These are phyloP conservation scores for Epichloe brachyelytri DNA, from an alignment of 2,329 filamentous ascomycete species.

Conservation along the genomic window DNA sequence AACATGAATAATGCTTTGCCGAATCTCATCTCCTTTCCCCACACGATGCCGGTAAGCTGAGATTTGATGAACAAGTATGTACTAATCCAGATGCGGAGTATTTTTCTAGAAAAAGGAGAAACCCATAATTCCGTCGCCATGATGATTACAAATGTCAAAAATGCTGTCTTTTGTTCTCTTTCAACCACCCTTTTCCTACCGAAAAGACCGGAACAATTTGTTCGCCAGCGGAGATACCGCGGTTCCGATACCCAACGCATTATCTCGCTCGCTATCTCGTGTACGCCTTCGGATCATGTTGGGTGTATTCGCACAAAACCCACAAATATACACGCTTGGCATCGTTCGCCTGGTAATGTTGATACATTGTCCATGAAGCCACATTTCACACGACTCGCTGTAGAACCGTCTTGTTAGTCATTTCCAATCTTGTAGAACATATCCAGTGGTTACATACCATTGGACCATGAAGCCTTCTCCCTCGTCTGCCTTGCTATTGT, in stretches of 20 bases:
- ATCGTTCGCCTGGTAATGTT: conserved; percentile 44
- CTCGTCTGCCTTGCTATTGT: conserved; percentile 28
- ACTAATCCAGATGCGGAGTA: too few species aligned
- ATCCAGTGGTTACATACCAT: conserved; percentile 33
- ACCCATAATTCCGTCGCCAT: background rate
- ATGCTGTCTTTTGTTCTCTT: background rate
- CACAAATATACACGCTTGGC: conserved; percentile 49
- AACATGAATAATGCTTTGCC: background rate
- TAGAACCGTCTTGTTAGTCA: background rate
- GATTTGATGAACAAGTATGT: too few species aligned
- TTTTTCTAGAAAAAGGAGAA: background rate
- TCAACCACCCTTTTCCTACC: conserved; percentile 15
- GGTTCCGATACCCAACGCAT: conserved; percentile 19
- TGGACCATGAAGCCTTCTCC: conserved; percentile 47
- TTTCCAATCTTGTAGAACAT: background rate
- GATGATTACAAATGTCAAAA: background rate
- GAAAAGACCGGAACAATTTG: conserved; percentile 30
- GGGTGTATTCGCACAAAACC: conserved; percentile 48
- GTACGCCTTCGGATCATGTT: conserved; percentile 36
- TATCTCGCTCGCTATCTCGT: conserved; percentile 27
- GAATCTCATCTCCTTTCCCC: background rate
- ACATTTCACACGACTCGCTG: conserved; percentile 53
- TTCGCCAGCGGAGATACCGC: conserved; percentile 27
- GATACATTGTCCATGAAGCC: conserved; percentile 50
- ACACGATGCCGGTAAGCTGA: background rate